phyloP scores from a whole-genome alignment of 225 moss, liverwort and hornwort genomes.

The Pseudoscleropodium purum region DNA sequence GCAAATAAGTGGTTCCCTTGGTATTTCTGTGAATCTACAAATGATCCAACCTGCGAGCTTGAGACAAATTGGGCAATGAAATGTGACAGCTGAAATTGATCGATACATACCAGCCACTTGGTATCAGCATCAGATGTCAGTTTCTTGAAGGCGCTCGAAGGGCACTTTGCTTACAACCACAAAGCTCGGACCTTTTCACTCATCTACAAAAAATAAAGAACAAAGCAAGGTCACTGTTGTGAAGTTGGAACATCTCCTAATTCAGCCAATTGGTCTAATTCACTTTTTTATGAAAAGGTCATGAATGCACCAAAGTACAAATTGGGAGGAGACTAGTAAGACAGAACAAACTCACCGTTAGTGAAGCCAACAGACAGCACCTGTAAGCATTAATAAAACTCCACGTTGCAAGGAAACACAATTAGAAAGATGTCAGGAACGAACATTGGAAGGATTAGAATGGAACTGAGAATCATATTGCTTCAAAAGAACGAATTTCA shows the following conservation, averaged over 20 bases:
- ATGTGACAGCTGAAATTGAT: background rate
- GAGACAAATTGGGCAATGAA: background rate
- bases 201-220: background rate
- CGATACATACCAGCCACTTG: background rate
- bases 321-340: background rate
- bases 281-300: background rate
- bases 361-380: conserved; percentile 44
- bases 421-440: conserved; percentile 28
- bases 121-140: background rate
- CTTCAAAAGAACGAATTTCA: background rate
- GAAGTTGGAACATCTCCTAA: background rate
- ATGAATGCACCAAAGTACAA: background rate
- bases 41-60: background rate
- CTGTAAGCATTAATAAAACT: conserved; percentile 38
- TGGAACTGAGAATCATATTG: background rate
- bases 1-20: background rate
- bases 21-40: background rate
- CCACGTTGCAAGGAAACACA: conserved; percentile 17
- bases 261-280: background rate
- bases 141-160: background rate
- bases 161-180: background rate
- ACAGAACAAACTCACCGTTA: conserved; percentile 16
- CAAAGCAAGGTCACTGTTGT: background rate
- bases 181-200: background rate
- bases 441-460: background rate